A percentile compares a stretch with the other conserved stretches of the same genome.
Evolutionary conservation across 768 basidiomycete genomes (phyloP).

Genomic region (Mycena venus): DNA sequence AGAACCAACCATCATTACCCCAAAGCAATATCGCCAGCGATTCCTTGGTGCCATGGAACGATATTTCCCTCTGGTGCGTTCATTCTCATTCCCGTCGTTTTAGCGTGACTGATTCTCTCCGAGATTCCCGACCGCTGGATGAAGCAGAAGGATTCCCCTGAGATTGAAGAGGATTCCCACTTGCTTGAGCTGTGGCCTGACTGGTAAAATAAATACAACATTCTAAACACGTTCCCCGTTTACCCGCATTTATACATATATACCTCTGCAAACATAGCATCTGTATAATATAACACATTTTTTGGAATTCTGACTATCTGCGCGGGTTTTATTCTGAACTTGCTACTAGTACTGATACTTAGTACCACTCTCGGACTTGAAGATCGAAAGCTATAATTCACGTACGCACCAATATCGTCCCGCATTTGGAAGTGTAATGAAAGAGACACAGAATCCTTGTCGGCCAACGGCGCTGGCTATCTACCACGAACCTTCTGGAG

Average conservation of each 20-base stretch:
- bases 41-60: constrained; percentile 92
- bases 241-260: constrained; percentile 1
- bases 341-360: too few relatives aligned
- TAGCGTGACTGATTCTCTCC: not conserved
- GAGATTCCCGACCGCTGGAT: constrained; percentile 93
- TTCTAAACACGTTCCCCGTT: not conserved
- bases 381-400: too few relatives aligned
- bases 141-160: constrained; percentile 85
- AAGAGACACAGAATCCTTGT: too few relatives aligned
- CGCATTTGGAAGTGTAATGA: too few relatives aligned
- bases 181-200: constrained; percentile 74
- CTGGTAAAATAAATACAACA: constrained; percentile 54
- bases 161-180: constrained; percentile 72
- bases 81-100: not conserved
- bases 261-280: constrained; percentile 1
- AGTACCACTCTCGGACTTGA: too few relatives aligned
- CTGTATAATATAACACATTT: not conserved
- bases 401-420: too few relatives aligned
- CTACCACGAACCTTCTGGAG: too few relatives aligned
- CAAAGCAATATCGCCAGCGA: constrained; percentile 92
- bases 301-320: not conserved
- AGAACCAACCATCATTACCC: constrained; percentile 97
- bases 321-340: too few relatives aligned
- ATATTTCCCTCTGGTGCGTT: constrained; percentile 85
- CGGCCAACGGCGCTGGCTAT: too few relatives aligned